Base-by-base conservation (phyloP, 441 rosid species). In the Macaranga tanarius region DNA sequence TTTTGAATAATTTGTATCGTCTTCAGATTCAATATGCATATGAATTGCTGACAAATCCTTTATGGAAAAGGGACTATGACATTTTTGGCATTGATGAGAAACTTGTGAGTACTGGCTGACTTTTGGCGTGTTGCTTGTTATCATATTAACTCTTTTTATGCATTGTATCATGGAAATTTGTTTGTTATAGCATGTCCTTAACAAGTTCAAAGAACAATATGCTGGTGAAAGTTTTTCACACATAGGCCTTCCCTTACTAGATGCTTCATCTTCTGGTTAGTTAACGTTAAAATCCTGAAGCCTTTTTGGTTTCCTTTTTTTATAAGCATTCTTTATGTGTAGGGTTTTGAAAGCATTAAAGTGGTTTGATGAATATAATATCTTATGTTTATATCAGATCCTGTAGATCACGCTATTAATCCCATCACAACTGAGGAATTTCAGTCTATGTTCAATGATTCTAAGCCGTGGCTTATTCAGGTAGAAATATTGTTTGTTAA, bases 31-130 rank as follows among this genome's bases (percentile, higher is more conserved):
- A 71, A 63, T 92, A 92, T 83, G 95, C 96, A 25, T 92, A 87
- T 72, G 99, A 95, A 83, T 73, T 95, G 71, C 82, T 95, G 79
- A 84, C 79, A 13, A 86, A 92, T 87, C 85, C 84, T 58, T 64
- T 84, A 38, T 90, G 95, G 97, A 95, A 90, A 88, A 86, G 96
- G 73, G 90, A 92, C 76, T 95, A 90, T 81, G 99, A 91, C 72
- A 22, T 86, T 11, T 95, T 88, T 75, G 88, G 89, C 74, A 80
- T 95, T 77, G 97, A 95, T 75, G 96, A 95, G 82, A 85, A 90
- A 61, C 78, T 56, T 66, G 99, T 92, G 81, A 86, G 98, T 87
- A 73, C 60, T 22, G 6, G 10, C 38, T 34, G 38, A 34, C 38
- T 34, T 22, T 8, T 22, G 19, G 15, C 2, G 8, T 5, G 6